Conservation (phyloP, 352 stramenopile genomes). For the Phytophthora nicotianae region DNA sequence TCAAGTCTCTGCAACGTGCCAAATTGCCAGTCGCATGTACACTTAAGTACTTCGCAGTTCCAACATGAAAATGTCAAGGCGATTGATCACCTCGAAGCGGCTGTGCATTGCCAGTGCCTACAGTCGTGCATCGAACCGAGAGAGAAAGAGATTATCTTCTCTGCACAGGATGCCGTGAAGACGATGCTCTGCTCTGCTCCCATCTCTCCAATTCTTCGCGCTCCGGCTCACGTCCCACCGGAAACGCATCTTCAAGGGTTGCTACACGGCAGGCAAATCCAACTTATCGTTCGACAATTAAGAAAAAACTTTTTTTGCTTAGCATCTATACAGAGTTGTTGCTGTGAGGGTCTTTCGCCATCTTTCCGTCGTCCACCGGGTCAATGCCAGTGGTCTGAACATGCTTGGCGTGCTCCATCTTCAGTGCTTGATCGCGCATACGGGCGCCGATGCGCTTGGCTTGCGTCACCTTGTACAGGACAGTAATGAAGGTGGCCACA, state of each 20-base stretch:
- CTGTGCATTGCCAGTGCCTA: conserved; percentile 13
- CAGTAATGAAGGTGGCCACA: conserved; percentile 15
- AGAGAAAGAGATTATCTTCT: background rate
- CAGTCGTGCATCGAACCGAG: background rate
- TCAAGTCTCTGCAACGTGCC: background rate
- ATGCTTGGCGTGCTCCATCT: conserved; percentile 34
- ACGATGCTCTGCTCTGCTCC: background rate
- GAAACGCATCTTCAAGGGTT: background rate
- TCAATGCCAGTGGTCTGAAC: conserved; percentile 23
- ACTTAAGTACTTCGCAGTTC: too few species aligned
- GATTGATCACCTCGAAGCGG: conserved; percentile 19
- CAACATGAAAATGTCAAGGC: conserved; percentile 4
- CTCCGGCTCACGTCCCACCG: conserved; percentile 19
- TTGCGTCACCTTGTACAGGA: conserved; percentile 35
- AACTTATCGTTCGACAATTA: background rate
- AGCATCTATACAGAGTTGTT: conserved; percentile 51
- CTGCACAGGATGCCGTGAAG: background rate
- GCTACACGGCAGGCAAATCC: conserved; percentile 12
- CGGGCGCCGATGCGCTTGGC: conserved; percentile 21
- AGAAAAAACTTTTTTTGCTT: conserved; percentile 17
- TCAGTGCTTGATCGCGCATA: conserved; percentile 25
- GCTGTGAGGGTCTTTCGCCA: conserved; percentile 34
- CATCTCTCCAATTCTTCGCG: conserved; percentile 1
- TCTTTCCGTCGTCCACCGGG: conserved; percentile 29
- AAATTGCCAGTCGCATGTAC: conserved; percentile 8